Base-by-base conservation (phyloP, 257 asterid genomes). In the Anisodus acutangulus region DNA sequence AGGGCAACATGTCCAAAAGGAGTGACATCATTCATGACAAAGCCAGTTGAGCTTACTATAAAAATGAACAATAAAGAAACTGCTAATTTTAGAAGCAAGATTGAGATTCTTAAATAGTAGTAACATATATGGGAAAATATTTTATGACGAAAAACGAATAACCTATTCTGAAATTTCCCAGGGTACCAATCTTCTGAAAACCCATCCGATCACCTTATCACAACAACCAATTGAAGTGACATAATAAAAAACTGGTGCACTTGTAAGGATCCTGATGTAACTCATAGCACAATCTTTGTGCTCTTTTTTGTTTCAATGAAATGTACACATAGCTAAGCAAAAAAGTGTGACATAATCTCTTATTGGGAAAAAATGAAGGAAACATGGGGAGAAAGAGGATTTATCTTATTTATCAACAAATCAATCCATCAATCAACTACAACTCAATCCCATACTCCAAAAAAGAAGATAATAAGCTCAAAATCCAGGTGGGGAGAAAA, bases 151-250 rank as follows among this genome's bases (percentile, higher is more conserved):
- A 74, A 35, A 84, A 83, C 70, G 31, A 47, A 74, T 70, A 35
- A 59, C 82, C 49, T 41, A 51, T 78, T 41, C 58, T 17, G 68
- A 80, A 81, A 79, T 78, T 67, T 78, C 63, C 85, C 72, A 31
- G 31, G 78, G 78, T 47, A 54, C 80, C 16, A 81, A 64, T 47
- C 81, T 53, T 71, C 69, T 60, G 43, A 31, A 74, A 86, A 55
- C 81, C 59, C 78, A 74, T 55, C 15, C 67, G 49, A 57, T 83
- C 63, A 82, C 64, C 55, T 78, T 58, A 55, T 82, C 69, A 62
- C 68, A 43, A 74, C 66, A 10, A 78, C 49, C 68, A 39, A 86
- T 80, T 62, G 35, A 26, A 83, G 70, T 54, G 83, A 85, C 49
- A 78, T 53, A 76, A 49, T 6, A 53, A 76, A 26, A 76, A 49